Base-by-base conservation (phyloP, 441 rosid species). In the Geranium incanum region DNA sequence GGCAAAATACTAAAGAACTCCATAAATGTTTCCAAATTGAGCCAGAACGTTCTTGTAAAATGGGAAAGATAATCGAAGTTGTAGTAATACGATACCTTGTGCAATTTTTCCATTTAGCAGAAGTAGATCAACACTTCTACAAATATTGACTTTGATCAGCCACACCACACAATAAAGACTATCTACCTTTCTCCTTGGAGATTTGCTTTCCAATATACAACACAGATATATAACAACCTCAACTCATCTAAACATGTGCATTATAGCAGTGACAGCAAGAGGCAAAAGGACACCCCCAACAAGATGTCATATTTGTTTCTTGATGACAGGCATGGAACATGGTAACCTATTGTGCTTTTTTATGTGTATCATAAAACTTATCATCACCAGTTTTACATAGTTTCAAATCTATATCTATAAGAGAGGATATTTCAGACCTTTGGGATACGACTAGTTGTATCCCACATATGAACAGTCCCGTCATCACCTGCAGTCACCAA, bases 401-500 rank as follows among this genome's bases (percentile, higher is more conserved):
- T 28, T 33, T 52, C 68, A 19, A n/a, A 59, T 16, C n/a, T 7
- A 16, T 66, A 9, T 45, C 59, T 64, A 52, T 13, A 66, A 1
- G 37, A 45, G 43, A 66, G 55, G 6, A 6, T 43, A 33, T 33
- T 13, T 59, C 72, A 70, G 50, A 94, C 97, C 98, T 94, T 94
- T 18, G 97, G 97, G 78, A 77, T 84, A 66, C 94, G 92, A 67
- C 92, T 90, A 71, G 96, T 92, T 57, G 95, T 86, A 75, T 94
- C 98, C 98, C 98, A 94, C 74, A 94, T 81, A 82, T 88, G 95
- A 41, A 89, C 82, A 50, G 99, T 87, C 8, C 99, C 99, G 82
- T 94, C 99, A 87, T 94, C 97, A 72, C 99, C 99, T 65, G 99
- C 92, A 75, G 97, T 90, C 70, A 86, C 89, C 82, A 94, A 81